Evolutionary conservation across 495 filamentous ascomycete genomes (phyloP).

Genomic region (Gamarada debralockiae): DNA sequence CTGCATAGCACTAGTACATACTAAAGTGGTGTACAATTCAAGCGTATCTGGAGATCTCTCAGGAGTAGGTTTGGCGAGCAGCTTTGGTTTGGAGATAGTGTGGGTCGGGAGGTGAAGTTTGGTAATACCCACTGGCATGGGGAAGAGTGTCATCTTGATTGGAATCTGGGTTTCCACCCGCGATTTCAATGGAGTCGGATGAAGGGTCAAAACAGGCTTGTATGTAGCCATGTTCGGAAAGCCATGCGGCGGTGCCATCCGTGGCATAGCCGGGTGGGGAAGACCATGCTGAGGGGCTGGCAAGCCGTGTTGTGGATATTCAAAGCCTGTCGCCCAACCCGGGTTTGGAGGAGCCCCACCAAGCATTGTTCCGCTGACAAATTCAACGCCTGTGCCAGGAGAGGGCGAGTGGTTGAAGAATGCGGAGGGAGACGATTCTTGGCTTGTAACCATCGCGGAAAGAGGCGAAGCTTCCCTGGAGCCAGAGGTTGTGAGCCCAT

Average conservation of each 20-base stretch:
- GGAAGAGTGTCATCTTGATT: constrained; percentile 69
- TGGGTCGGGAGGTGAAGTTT: constrained; percentile 81
- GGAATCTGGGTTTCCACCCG: constrained; percentile 93
- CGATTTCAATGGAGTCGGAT: constrained; percentile 73
- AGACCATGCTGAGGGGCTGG: constrained; percentile 3
- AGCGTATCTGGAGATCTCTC: constrained; percentile 64
- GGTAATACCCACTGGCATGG: constrained; percentile 67
- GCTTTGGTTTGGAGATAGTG: constrained; percentile 88
- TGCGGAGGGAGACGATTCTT: constrained; percentile 40
- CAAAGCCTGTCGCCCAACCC: constrained; percentile 19
- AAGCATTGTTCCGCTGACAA: constrained; percentile 29
- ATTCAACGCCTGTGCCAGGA: constrained; percentile 41
- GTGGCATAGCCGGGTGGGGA: constrained; percentile 2
- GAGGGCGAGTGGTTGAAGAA: constrained; percentile 53
- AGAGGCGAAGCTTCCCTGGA: constrained; percentile 49
- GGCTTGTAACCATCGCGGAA: constrained; percentile 38
- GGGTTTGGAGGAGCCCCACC: constrained; percentile 10
- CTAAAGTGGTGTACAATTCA: constrained; percentile 74
- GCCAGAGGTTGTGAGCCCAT: constrained; percentile 29
- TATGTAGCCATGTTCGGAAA: constrained; percentile 18
- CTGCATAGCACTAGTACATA: constrained; percentile 92
- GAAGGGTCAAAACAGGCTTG: constrained; percentile 48
- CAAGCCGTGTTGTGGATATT: constrained; percentile 9
- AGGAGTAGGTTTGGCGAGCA: constrained; percentile 64
- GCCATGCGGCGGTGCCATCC: constrained; percentile 6